Evolutionary conservation across 1,284 basidiomycete species (phyloP).

Genomic region (Irpex sp.): DNA sequence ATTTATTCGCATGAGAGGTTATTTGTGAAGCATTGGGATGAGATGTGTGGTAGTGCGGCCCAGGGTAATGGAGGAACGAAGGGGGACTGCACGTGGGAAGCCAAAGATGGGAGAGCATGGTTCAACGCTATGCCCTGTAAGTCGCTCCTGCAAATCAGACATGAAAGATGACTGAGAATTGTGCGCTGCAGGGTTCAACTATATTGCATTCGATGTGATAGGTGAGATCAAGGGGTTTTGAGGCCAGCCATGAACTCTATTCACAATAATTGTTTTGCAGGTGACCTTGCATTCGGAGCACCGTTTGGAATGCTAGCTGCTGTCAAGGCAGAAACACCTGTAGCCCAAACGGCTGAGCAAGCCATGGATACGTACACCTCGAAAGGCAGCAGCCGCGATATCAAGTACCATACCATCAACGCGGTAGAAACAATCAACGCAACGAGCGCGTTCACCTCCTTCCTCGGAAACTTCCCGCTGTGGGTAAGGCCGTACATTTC

Average conservation of each 20-base stretch:
- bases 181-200: not conserved
- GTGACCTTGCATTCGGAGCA: constrained; percentile 78
- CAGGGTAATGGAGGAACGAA: not conserved
- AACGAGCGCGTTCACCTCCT: not conserved
- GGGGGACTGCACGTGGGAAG: not conserved
- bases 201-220: not conserved
- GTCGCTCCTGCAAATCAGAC: not conserved
- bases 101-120: not conserved
- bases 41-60: not conserved
- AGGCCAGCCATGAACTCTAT: no score
- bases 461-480: not conserved
- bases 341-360: not conserved
- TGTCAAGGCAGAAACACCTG: not conserved
- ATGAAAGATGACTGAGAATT: not conserved
- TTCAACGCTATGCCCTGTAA: not conserved
- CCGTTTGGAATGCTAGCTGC: constrained; percentile 73
- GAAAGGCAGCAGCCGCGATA: not conserved
- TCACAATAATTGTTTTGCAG: not conserved
- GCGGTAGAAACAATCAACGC: not conserved
- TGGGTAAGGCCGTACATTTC: not conserved
- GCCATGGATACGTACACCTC: not conserved
- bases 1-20: not conserved
- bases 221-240: not conserved
- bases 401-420: not conserved
- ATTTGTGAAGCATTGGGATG: not conserved